phyloP scores from a whole-genome alignment of 2,329 filamentous ascomycete species.

The Thermomyces lanuginosus region DNA sequence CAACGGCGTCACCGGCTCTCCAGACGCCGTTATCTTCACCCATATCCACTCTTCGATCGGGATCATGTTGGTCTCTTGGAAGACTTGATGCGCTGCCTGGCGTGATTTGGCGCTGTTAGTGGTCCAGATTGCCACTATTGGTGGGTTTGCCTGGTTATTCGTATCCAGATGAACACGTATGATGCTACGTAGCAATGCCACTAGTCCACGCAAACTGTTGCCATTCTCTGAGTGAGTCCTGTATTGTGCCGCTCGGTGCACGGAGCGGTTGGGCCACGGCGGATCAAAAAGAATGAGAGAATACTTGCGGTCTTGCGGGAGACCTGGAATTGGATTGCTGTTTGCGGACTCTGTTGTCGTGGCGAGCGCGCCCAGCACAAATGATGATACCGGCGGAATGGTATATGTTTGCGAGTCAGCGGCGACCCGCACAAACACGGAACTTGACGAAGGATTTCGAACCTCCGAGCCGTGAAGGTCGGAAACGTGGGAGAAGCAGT shows the following conservation, averaged over 20 bases:
- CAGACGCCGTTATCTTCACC: constrained; percentile 41
- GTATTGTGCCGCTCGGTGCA: constrained; percentile 36
- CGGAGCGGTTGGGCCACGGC: constrained; percentile 48
- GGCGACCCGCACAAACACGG: constrained; percentile 8
- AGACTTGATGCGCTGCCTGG: constrained; percentile 26
- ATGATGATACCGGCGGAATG: constrained; percentile 35
- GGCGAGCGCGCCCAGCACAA: constrained; percentile 24
- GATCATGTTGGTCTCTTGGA: constrained; percentile 32
- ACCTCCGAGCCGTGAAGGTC: constrained; percentile 13
- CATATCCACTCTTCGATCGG: constrained; percentile 47
- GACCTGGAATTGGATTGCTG: constrained; percentile 10
- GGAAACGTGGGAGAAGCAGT: constrained; percentile 13
- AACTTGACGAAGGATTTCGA: constrained; percentile 16
- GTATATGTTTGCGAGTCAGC: constrained; percentile 13
- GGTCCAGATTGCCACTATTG: constrained; percentile 42
- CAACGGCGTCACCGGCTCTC: constrained; percentile 36
- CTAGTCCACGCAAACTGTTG: too few species aligned
- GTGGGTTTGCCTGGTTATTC: constrained; percentile 9
- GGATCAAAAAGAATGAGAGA: constrained; percentile 46
- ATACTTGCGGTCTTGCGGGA: constrained; percentile 27
- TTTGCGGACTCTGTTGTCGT: constrained; percentile 8
- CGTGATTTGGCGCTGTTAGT: constrained; percentile 41
- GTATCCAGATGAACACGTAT: constrained; percentile 27
- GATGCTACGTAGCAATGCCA: constrained; percentile 24
- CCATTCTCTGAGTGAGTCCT: constrained; percentile 17